These are phyloP conservation scores for Erysimum cheiri DNA, from an alignment of 441 rosid species.

Conservation along the genomic window DNA sequence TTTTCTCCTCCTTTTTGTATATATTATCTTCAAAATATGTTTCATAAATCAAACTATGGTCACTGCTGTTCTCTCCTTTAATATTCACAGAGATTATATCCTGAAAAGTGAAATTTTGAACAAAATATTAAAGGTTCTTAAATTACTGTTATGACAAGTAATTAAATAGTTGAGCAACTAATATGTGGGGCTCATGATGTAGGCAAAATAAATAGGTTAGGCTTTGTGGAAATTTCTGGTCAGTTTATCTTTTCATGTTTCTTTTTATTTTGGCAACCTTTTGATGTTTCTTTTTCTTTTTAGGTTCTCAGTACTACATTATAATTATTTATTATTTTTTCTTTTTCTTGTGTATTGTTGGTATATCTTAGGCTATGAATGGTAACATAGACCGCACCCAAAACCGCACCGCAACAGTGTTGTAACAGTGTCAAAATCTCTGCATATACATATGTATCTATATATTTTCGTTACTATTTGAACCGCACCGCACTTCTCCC, in stretches of 20 bases:
- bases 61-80: not conserved
- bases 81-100: not conserved
- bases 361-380: too few species aligned
- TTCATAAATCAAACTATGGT: not conserved
- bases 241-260: conserved; percentile 30
- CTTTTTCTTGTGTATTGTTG: not conserved
- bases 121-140: not conserved
- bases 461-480: too few species aligned
- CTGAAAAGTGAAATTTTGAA: not conserved
- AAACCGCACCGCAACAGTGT: too few species aligned
- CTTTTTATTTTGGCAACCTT: conserved; percentile 19
- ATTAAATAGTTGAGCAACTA: conserved; percentile 12
- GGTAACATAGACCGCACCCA: too few species aligned
- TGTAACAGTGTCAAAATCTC: too few species aligned
- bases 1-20: not conserved
- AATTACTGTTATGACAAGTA: not conserved
- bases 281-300: conserved; percentile 33
- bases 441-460: too few species aligned
- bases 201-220: conserved; percentile 33
- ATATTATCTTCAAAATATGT: not conserved
- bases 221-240: conserved; percentile 32
- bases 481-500: too few species aligned
- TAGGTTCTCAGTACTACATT: conserved; percentile 22
- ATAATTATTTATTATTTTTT: not conserved
- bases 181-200: conserved; percentile 18